Evolutionary conservation across 441 rosid genomes (phyloP).

Genomic region (Aleurites moluccanus): DNA sequence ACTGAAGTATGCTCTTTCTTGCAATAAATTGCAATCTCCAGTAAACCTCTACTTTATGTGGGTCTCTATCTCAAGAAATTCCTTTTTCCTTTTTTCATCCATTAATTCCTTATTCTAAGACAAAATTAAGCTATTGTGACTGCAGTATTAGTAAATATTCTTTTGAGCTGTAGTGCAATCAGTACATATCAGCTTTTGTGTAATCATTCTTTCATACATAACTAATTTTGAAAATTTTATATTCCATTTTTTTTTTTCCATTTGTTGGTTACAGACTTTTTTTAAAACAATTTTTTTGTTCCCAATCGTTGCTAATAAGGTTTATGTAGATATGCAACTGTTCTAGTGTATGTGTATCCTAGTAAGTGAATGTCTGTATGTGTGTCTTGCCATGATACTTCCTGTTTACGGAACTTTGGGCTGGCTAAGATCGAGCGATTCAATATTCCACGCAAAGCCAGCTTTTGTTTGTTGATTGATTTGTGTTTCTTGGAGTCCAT

Average conservation of each 20-base stretch:
- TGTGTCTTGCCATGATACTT: neutral
- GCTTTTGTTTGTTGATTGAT: neutral
- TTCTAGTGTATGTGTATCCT: no score
- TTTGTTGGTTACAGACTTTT: no score
- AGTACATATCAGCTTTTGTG: neutral
- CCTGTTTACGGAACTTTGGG: neutral
- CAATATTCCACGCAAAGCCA: neutral
- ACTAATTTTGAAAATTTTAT: no score
- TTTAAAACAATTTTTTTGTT: no score
- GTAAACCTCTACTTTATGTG: neutral
- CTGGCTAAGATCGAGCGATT: neutral
- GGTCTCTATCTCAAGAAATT: neutral
- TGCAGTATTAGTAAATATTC: neutral
- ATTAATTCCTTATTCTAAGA: neutral
- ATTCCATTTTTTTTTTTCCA: no score
- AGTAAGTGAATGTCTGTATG: neutral
- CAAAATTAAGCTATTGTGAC: neutral
- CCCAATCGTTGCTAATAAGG: no score
- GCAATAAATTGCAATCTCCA: neutral
- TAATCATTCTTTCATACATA: neutral
- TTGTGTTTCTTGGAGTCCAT: neutral
- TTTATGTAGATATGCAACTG: no score
- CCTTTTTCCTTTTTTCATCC: neutral
- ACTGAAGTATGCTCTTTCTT: neutral
- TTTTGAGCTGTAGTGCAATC: neutral